phyloP scores from a whole-genome alignment of 768 basidiomycete genomes.

The Suillus cothurnatus region DNA sequence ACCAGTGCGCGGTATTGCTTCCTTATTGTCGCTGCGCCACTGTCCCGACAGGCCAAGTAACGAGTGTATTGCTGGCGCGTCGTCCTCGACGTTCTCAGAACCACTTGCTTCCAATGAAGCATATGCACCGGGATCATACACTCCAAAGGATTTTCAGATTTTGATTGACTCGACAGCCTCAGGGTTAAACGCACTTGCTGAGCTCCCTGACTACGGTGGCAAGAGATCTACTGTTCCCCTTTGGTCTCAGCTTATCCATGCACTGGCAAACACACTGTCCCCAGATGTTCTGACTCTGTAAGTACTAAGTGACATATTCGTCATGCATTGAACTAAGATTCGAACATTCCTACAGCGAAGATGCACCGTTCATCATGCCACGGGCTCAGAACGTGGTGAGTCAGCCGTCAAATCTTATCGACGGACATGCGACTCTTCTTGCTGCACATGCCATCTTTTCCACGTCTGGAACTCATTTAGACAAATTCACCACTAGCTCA shows the following conservation, averaged over 20 bases:
- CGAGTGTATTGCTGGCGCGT: background rate
- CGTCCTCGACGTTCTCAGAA: background rate
- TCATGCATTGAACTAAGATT: background rate
- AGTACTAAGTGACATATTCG: background rate
- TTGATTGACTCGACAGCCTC: background rate
- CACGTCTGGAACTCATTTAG: too few species aligned
- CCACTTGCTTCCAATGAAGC: background rate
- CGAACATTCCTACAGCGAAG: background rate
- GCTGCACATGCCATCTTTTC: background rate
- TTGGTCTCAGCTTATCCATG: conserved; percentile 4
- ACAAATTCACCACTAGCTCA: background rate
- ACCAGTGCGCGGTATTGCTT: conserved; percentile 1
- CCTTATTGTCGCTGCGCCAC: background rate
- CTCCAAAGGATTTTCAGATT: background rate
- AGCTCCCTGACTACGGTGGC: background rate
- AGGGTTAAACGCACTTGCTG: background rate
- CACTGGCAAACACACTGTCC: background rate
- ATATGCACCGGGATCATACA: background rate
- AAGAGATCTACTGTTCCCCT: background rate
- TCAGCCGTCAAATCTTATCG: background rate
- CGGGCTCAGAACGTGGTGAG: background rate
- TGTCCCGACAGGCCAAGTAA: background rate
- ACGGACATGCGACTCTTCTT: background rate
- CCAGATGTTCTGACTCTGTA: background rate
- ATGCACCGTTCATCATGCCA: conserved; percentile 2